phyloP scores from a whole-genome alignment of 2,329 filamentous ascomycete genomes.

The Penicillium sp. region DNA sequence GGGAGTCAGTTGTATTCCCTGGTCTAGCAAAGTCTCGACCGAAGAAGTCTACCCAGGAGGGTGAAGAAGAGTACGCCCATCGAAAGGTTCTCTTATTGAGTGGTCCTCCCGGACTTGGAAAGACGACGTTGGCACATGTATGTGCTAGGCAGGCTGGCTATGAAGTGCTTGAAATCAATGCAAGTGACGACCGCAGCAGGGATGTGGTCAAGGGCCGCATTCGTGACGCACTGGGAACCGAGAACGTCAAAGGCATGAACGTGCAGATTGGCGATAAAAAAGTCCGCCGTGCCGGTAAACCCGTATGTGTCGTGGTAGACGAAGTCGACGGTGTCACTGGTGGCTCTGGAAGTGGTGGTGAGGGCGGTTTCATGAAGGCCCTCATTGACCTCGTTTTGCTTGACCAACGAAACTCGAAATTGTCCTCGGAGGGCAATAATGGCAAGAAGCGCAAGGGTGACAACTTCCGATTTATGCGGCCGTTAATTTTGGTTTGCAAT shows the following conservation, averaged over 20 bases:
- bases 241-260: slow-evolving; percentile 74
- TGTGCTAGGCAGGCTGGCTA: slow-evolving; percentile 95
- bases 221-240: slow-evolving; percentile 85
- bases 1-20: slow-evolving; percentile 92
- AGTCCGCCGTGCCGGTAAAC: slow-evolving; percentile 70
- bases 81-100: slow-evolving; percentile 86
- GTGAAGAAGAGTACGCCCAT: slow-evolving; percentile 70
- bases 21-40: slow-evolving; percentile 62
- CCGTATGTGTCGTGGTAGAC: slow-evolving; percentile 90
- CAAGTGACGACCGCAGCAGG: slow-evolving; percentile 87
- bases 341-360: slow-evolving; percentile 71
- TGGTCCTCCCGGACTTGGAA: slow-evolving; percentile 88
- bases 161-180: slow-evolving; percentile 95
- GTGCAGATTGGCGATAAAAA: slow-evolving; percentile 48
- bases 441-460: slow-evolving; percentile 67
- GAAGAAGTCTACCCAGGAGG: slow-evolving; percentile 43
- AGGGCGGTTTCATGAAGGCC: slow-evolving; percentile 93
- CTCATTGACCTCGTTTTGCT: slow-evolving; percentile 83
- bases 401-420: slow-evolving; percentile 74
- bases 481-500: slow-evolving; percentile 92
- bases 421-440: slow-evolving; percentile 24
- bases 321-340: slow-evolving; percentile 93
- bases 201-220: slow-evolving; percentile 90
- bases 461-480: slow-evolving; percentile 80
- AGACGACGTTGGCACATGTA: slow-evolving; percentile 94